Percentiles rank a stretch among this genome's conserved stretches.
phyloP scores from a whole-genome alignment of 805 yeast genomes.

The Jamesozyma hellenica region DNA sequence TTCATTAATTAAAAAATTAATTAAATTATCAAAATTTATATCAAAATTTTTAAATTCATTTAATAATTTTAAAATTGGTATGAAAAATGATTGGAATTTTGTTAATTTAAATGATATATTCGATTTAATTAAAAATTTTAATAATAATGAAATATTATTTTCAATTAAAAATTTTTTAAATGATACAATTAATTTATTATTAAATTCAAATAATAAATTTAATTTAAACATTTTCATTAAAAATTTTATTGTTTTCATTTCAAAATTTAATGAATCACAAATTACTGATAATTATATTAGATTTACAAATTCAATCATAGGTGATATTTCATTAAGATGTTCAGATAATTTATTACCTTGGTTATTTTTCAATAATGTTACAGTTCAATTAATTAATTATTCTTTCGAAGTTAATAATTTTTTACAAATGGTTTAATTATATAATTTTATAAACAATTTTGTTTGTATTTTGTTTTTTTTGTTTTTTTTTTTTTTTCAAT shows the following conservation, averaged over 20 bases:
- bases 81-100: constrained; percentile 51
- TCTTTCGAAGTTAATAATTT: constrained; percentile 11
- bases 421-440: not conserved
- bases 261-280: constrained; percentile 11
- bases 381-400: constrained; percentile 13
- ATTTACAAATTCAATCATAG: constrained; percentile 20
- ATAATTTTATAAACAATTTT: not conserved
- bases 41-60: constrained; percentile 38
- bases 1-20: constrained; percentile 42
- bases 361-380: constrained; percentile 14
- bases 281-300: constrained; percentile 17
- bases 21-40: constrained; percentile 44
- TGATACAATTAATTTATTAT: constrained; percentile 1
- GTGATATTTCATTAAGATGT: constrained; percentile 17
- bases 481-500: not conserved
- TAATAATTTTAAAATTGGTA: constrained; percentile 37
- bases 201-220: constrained; percentile 1
- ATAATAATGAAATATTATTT: constrained; percentile 8
- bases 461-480: no score
- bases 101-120: constrained; percentile 32
- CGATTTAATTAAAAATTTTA: constrained; percentile 14
- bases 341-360: constrained; percentile 12
- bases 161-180: constrained; percentile 12
- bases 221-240: constrained; percentile 1
- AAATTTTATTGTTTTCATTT: constrained; percentile 10